Conservation (phyloP, 176 grass and related monocot species). For the Musa beccarii region DNA sequence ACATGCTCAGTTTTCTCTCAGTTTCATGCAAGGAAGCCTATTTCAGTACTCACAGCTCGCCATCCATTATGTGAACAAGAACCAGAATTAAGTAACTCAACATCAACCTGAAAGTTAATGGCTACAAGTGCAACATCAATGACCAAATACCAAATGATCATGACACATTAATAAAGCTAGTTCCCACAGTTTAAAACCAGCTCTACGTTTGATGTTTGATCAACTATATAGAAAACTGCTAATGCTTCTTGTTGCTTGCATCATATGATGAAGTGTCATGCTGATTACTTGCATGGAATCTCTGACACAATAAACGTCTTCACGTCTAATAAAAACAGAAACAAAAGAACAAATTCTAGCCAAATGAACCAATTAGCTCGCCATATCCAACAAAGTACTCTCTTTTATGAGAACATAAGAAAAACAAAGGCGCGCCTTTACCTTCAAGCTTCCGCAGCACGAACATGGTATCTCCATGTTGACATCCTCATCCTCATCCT, state of each 20-base stretch:
- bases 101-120: background rate
- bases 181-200: background rate
- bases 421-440: slow-evolving; percentile 10
- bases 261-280: too few relatives aligned
- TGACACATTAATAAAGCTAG: background rate
- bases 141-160: background rate
- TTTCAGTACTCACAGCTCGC: background rate
- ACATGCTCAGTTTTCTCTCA: background rate
- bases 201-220: background rate
- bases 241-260: background rate
- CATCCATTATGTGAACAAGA: background rate
- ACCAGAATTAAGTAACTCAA: background rate
- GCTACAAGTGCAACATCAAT: too few relatives aligned
- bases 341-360: background rate
- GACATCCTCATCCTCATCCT: slow-evolving; percentile 81
- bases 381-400: background rate
- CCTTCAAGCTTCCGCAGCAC: slow-evolving; percentile 94
- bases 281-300: too few relatives aligned
- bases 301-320: too few relatives aligned
- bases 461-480: slow-evolving; percentile 81
- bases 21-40: background rate
- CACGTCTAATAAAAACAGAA: background rate
- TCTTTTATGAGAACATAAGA: background rate
- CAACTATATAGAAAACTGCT: background rate
- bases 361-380: too few relatives aligned